Evolutionary conservation across 1,284 basidiomycete species (phyloP), one percentile per base, ranked within the genome.

Genomic region (Tilletia caries): DNA sequence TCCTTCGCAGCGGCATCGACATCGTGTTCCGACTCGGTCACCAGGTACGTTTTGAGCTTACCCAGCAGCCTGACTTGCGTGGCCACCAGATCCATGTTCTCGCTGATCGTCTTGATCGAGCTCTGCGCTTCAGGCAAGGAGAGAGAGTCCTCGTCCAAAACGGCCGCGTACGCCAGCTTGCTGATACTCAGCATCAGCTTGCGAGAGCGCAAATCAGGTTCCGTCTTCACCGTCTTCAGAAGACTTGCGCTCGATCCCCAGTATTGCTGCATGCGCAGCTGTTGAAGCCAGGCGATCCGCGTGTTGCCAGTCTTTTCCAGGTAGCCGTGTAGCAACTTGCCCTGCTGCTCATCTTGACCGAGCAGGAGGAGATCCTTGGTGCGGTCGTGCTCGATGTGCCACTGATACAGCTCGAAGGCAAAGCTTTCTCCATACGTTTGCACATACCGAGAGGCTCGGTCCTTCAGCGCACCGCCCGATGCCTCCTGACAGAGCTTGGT

Each of bases 121-220:
- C 79, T 75, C 67, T 85, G 83, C 33, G 71, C 66, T 0, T 69
- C 70, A 13, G 71, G 70, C 23, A 54, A 70, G 20, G 69, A 65
- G 6, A 78, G 60, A 8, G 34, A 48, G 3, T 44, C 50, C 25
- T 77, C 75, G 15, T 73, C 62, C 23, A 76, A 67, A 20, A 68
- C 66, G 12, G 92, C 91, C 8, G 97, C 86, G 70, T 92, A 89
- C 0, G 91, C 87, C 5, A 98, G 87, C 84, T 98, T 98, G 54
- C 91, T 91, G 34, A 98, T 88, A 78, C 93, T 95, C 68, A 95
- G 87, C 87, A 94, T 90, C 65, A 95, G 86, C 92, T 96, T 65
- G 52, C 80, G 64, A 50, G 41, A 29, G 5, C 37, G 41, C 29
- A 65, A 25, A 23, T 44, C 64, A 3, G 41, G 64, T 5, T 89